A percentile compares a stretch with the other conserved stretches of the same genome.
phyloP scores from a whole-genome alignment of 257 asterid species.

The Solanum ahanhuiri region DNA sequence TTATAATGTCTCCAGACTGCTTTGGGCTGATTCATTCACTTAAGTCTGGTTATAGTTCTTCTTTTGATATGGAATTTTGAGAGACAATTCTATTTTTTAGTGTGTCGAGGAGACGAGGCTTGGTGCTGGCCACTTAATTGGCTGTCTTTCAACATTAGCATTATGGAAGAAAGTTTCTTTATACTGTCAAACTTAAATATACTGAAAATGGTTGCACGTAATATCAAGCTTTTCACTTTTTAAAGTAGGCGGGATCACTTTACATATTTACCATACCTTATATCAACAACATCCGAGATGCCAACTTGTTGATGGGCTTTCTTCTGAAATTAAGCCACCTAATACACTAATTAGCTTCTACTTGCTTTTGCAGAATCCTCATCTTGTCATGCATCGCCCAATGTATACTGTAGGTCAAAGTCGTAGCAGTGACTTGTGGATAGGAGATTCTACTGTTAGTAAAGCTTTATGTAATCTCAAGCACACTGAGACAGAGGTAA shows the following conservation, averaged over 20 bases:
- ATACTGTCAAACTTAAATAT: neutral
- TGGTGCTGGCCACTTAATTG: neutral
- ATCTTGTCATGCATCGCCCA: conserved; percentile 48
- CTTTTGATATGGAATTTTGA: neutral
- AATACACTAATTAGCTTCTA: neutral
- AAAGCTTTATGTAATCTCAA: conserved; percentile 62
- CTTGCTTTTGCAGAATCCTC: conserved; percentile 51
- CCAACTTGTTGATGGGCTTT: neutral
- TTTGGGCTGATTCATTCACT: neutral
- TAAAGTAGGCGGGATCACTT: neutral
- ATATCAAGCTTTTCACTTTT: neutral
- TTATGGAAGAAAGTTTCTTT: neutral
- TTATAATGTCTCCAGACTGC: neutral
- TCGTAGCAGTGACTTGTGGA: conserved; percentile 47
- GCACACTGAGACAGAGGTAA: conserved; percentile 57
- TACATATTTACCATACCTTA: neutral
- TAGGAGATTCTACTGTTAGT: conserved; percentile 61
- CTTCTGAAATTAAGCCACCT: neutral
- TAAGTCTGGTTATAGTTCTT: neutral
- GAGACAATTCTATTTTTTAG: neutral
- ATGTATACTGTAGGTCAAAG: conserved; percentile 44
- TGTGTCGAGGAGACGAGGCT: neutral
- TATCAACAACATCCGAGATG: neutral
- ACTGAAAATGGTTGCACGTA: neutral
- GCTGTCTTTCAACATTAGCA: neutral